phyloP scores from a whole-genome alignment of 1,284 basidiomycete genomes.

The Ustilago trichophora region DNA sequence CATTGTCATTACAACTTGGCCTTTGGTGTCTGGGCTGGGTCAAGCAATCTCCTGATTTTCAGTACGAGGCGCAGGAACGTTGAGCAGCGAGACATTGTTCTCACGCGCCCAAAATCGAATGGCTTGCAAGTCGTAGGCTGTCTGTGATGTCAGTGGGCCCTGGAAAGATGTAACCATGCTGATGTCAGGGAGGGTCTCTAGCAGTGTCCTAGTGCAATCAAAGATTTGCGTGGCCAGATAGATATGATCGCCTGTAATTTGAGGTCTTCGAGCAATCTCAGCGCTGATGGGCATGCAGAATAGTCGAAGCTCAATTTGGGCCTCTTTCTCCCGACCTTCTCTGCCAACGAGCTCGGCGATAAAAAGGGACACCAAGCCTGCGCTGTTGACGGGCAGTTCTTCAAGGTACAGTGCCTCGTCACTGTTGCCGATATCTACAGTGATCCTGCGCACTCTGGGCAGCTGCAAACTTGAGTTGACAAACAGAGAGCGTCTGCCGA shows the following conservation, averaged over 20 bases:
- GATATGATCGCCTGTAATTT: background rate
- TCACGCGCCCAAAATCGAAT: constrained; percentile 7
- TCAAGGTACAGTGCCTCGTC: background rate
- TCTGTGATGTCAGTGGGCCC: constrained; percentile 2
- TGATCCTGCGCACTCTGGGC: constrained; percentile 6
- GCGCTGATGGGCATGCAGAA: constrained; percentile 9
- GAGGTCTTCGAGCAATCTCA: background rate
- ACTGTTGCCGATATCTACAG: constrained; percentile 13
- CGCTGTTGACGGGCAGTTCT: background rate
- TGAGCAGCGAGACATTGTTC: constrained; percentile 5
- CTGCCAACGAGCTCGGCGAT: constrained; percentile 14
- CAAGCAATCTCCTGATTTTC: too few species aligned
- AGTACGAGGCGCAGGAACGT: background rate
- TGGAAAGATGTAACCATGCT: constrained; percentile 9
- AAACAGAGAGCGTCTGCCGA: constrained; percentile 17
- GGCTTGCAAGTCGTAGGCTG: background rate
- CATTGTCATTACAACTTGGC: too few species aligned
- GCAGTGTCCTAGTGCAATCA: constrained; percentile 1
- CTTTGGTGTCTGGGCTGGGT: too few species aligned
- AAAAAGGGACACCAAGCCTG: constrained; percentile 1
- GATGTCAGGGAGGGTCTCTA: background rate
- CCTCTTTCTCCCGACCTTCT: background rate
- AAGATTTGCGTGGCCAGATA: constrained; percentile 6
- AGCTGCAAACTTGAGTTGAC: constrained; percentile 2
- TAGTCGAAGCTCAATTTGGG: constrained; percentile 6